A percentile compares a stretch with the other conserved stretches of the same genome.
Conservation (phyloP, 2,329 filamentous ascomycete genomes). For the Apiospora sp. region DNA sequence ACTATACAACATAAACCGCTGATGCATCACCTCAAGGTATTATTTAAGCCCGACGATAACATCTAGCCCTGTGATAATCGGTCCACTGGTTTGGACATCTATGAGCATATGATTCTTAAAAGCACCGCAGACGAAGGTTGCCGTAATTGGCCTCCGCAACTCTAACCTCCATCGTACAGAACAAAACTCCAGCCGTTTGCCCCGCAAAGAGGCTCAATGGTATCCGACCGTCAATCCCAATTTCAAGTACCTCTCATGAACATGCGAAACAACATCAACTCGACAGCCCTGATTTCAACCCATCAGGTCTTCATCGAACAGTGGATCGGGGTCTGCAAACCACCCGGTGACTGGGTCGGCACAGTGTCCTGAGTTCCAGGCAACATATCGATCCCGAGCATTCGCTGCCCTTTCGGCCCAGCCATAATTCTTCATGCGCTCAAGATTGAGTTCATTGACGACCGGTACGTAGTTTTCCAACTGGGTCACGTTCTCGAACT, state of each 20-base stretch:
- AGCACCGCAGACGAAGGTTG: neutral
- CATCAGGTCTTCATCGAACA: slow-evolving; percentile 32
- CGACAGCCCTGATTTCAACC: neutral
- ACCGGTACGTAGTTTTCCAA: slow-evolving; percentile 26
- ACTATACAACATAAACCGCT: neutral
- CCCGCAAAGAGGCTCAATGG: neutral
- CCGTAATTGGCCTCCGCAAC: neutral
- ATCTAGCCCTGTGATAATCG: neutral
- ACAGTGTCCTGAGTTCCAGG: slow-evolving; percentile 32
- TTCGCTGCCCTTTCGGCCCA: slow-evolving; percentile 30
- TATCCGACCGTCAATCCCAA: neutral
- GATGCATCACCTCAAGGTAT: neutral
- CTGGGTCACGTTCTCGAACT: slow-evolving; percentile 33
- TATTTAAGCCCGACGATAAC: neutral
- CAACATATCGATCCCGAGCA: slow-evolving; percentile 30
- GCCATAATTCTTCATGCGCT: slow-evolving; percentile 34
- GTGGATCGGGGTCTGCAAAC: slow-evolving; percentile 36
- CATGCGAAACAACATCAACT: too few species aligned
- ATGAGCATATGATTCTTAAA: neutral
- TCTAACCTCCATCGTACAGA: neutral
- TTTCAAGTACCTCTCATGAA: neutral
- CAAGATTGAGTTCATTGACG: slow-evolving; percentile 30
- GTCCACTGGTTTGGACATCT: neutral
- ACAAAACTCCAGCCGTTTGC: neutral
- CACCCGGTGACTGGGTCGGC: slow-evolving; percentile 34